These are phyloP conservation scores for Cordyceps pruinosa DNA, from an alignment of 2,329 filamentous ascomycete species.

Conservation along the genomic window DNA sequence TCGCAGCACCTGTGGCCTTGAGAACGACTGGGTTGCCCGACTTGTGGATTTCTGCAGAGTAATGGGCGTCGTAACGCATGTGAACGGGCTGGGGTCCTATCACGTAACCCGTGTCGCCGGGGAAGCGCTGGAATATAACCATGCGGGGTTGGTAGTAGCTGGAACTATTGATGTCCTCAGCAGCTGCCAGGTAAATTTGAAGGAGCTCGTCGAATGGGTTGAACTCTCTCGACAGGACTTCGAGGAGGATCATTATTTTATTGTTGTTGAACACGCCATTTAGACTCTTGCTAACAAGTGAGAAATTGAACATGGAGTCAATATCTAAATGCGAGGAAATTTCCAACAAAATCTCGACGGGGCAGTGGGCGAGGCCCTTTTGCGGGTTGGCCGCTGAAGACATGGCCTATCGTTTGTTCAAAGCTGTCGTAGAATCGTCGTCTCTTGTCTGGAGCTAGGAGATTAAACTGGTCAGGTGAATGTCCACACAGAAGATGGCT, in stretches of 20 bases:
- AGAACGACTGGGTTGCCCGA: neutral
- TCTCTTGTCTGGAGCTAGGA: neutral
- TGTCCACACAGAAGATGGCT: neutral
- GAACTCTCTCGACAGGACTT: constrained; percentile 35
- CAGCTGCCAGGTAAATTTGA: constrained; percentile 38
- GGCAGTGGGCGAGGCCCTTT: constrained; percentile 26
- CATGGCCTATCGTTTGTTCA: neutral
- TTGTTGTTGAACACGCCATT: constrained; percentile 34
- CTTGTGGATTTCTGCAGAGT: neutral
- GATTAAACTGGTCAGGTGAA: neutral
- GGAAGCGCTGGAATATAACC: constrained; percentile 32
- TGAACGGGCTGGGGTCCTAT: constrained; percentile 17
- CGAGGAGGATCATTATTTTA: constrained; percentile 35
- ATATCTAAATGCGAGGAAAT: constrained; percentile 41
- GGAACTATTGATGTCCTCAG: constrained; percentile 27
- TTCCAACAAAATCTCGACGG: constrained; percentile 42
- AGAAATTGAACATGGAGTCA: constrained; percentile 32
- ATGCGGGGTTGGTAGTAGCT: constrained; percentile 32
- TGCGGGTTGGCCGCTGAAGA: no score
- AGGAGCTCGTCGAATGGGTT: constrained; percentile 40
- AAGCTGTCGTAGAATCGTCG: neutral
- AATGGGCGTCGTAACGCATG: constrained; percentile 8
- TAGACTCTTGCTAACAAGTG: constrained; percentile 31
- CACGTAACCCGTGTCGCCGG: constrained; percentile 25
- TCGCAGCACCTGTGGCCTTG: neutral